Evolutionary conservation across 1,284 basidiomycete species (phyloP).

Genomic region (Cutaneotrichosporon arboriforme): DNA sequence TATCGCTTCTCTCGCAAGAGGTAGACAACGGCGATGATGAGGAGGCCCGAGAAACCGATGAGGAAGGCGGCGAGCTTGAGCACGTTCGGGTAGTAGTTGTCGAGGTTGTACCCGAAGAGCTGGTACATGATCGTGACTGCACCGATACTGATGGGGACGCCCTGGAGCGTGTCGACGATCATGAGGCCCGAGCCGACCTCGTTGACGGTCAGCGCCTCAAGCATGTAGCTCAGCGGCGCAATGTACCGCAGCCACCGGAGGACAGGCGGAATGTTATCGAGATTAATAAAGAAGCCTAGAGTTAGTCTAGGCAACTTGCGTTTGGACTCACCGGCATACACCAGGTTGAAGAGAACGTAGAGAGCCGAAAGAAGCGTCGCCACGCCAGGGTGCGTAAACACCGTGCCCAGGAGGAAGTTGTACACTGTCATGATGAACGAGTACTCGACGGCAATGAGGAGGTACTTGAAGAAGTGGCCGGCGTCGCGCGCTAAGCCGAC

Average conservation of each 20-base stretch:
- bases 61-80: constrained; percentile 78
- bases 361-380: constrained; percentile 77
- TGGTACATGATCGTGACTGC: constrained; percentile 70
- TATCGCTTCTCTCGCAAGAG: constrained; percentile 65
- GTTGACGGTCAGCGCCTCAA: constrained; percentile 80
- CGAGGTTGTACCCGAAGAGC: constrained; percentile 72
- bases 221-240: constrained; percentile 52
- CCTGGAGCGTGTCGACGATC: constrained; percentile 69
- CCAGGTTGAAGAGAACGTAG: constrained; percentile 68
- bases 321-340: constrained; percentile 57
- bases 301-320: constrained; percentile 4
- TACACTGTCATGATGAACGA: constrained; percentile 77
- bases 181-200: constrained; percentile 77
- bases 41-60: constrained; percentile 62
- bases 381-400: constrained; percentile 76
- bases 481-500: constrained; percentile 69
- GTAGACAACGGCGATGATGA: constrained; percentile 67
- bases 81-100: constrained; percentile 78
- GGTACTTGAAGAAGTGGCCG: constrained; percentile 72
- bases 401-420: constrained; percentile 79
- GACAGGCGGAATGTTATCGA: constrained; percentile 70
- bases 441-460: constrained; percentile 69
- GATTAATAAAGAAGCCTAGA: constrained; percentile 62
- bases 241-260: constrained; percentile 77
- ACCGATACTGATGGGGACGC: constrained; percentile 71